Evolutionary conservation across 164 flowering plant species (phyloP).

Genomic region (Aristolochia californica): DNA sequence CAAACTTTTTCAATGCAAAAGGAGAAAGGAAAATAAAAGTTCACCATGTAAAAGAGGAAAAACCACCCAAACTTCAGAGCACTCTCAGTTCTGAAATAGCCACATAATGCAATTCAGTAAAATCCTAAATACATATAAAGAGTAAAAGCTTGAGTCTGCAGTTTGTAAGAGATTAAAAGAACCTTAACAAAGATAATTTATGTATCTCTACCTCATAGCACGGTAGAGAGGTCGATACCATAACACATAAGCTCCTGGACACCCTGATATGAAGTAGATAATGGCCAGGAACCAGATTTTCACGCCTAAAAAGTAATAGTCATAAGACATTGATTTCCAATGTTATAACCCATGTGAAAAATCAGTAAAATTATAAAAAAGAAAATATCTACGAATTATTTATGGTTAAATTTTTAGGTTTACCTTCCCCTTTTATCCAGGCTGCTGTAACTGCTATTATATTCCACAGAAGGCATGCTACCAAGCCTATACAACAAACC

Average conservation of each 20-base stretch:
- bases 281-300: constrained; percentile 91
- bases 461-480: constrained; percentile 72
- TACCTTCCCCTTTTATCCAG: constrained; percentile 89
- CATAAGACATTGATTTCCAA: neutral
- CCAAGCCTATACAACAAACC: constrained; percentile 17
- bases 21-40: neutral
- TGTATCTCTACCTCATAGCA: constrained; percentile 77
- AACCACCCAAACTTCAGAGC: constrained; percentile 86
- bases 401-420: constrained; percentile 10
- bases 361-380: neutral
- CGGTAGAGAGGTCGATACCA: constrained; percentile 99
- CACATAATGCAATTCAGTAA: neutral
- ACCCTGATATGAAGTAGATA: constrained; percentile 86
- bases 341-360: neutral
- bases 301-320: constrained; percentile 35
- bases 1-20: too few relatives aligned
- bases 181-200: neutral
- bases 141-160: too few relatives aligned
- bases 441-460: constrained; percentile 76
- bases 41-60: constrained; percentile 65
- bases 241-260: constrained; percentile 87
- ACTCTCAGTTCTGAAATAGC: constrained; percentile 72
- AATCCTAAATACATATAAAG: neutral
- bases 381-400: neutral
- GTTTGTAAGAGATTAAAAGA: neutral